Base-by-base conservation (phyloP, 306 rosid species). In the Corylus heterophylla region DNA sequence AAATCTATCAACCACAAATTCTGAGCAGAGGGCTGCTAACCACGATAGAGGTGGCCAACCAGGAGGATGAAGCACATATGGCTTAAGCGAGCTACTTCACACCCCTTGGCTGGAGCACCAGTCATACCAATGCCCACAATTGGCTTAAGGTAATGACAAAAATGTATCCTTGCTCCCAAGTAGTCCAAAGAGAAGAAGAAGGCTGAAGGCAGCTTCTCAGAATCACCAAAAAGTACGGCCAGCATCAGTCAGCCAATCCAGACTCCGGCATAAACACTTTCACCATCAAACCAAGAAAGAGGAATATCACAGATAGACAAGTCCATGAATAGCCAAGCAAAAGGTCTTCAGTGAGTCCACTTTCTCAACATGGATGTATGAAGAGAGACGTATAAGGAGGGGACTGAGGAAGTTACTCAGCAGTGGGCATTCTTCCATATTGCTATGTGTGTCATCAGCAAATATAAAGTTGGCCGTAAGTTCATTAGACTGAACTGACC, bases 401-500 rank as follows among this genome's bases (percentile, higher is more conserved):
- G 45, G 69, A 44, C 10, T 14, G 31, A 20, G 58, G 35, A n/a
- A 66, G 52, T 27, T 51, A 25, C 37, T 37, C 10, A 55, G 42
- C 25, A n/a, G 59, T 2, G 5, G 8, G 35, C 47, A 62, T 48
- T 10, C 5, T 13, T 22, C 20, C 73, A 39, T 50, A 71, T 58
- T 58, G 29, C 76, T 49, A 54, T 18, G 56, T 13, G 56, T 7
- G 2, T 0, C 12, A 27, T 37, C 20, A n/a, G 20, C 54, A 17
- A 17, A 2, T 44, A 16, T 27, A 3, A 27, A 20, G 5, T 70
- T 20, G 12, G 48, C 22, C 20, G 47, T 45, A 20, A 35, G 22
- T 74, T 76, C 29, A 8, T 49, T 44, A 82, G 80, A 37, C 49
- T 66, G 37, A 74, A 50, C 58, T 11, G 31, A 48, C 78, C n/a